A percentile compares a stretch with the other conserved stretches of the same genome.
These are phyloP conservation scores for Penicillium sp. DNA, from an alignment of 2,329 filamentous ascomycete species.

Conservation along the genomic window DNA sequence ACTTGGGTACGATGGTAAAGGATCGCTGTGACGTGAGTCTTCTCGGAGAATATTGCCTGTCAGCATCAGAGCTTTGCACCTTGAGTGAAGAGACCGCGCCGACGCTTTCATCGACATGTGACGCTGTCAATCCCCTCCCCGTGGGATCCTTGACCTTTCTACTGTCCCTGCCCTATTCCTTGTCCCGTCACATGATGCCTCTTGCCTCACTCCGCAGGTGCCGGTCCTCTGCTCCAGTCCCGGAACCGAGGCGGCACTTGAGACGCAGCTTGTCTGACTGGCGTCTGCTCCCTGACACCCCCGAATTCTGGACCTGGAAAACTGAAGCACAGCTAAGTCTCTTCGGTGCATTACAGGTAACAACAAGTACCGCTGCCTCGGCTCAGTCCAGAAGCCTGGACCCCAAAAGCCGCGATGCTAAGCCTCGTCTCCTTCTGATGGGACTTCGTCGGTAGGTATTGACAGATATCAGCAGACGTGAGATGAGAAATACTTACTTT, in stretches of 20 bases:
- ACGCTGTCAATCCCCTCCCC: background rate
- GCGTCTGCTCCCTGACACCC: background rate
- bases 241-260: background rate
- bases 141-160: background rate
- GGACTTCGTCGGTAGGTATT: conserved; percentile 77
- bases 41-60: conserved; percentile 3
- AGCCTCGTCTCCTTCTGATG: conserved; percentile 88
- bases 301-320: conserved; percentile 13
- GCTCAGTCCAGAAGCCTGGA: conserved; percentile 27
- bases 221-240: conserved; percentile 6
- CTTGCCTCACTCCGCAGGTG: conserved; percentile 18
- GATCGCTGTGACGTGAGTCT: background rate
- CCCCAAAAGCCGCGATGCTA: conserved; percentile 57
- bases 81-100: background rate
- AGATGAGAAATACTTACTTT: conserved; percentile 13
- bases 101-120: conserved; percentile 7
- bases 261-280: background rate
- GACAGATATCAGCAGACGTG: background rate
- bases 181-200: conserved; percentile 8
- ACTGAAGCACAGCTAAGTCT: conserved; percentile 38
- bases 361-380: conserved; percentile 25
- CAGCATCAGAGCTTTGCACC: background rate
- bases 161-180: background rate
- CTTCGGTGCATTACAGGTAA: conserved; percentile 34
- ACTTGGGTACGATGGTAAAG: background rate